A percentile compares a stretch with the other conserved stretches of the same genome.
These are phyloP conservation scores for Moesziomyces parantarcticus DNA, from an alignment of 1,284 basidiomycete genomes.

Conservation along the genomic window DNA sequence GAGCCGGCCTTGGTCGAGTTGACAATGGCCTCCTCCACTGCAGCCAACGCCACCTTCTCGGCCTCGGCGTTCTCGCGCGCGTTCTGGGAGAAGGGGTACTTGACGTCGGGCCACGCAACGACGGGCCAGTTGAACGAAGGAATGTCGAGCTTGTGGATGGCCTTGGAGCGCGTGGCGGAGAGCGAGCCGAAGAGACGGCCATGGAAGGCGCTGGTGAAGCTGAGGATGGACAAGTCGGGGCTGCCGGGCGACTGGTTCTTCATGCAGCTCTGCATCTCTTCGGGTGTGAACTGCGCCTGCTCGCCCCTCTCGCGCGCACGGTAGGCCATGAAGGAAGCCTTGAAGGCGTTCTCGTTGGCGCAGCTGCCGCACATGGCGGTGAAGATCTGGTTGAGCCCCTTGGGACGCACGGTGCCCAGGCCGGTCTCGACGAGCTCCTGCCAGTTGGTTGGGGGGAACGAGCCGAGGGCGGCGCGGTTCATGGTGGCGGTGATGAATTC, in stretches of 20 bases:
- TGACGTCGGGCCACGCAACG: slow-evolving; percentile 71
- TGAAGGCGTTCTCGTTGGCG: slow-evolving; percentile 71
- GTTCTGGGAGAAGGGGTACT: slow-evolving; percentile 71
- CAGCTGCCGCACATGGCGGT: slow-evolving; percentile 68
- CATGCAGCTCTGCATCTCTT: slow-evolving; percentile 70
- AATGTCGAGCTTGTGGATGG: slow-evolving; percentile 73
- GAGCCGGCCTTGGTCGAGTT: slow-evolving; percentile 64
- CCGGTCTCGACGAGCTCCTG: slow-evolving; percentile 70
- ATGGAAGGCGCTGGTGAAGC: slow-evolving; percentile 70
- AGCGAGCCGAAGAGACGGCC: slow-evolving; percentile 68
- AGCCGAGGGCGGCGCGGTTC: slow-evolving; percentile 72
- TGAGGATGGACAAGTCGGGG: slow-evolving; percentile 71
- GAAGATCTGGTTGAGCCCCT: slow-evolving; percentile 70
- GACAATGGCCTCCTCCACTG: slow-evolving; percentile 69
- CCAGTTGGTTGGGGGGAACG: slow-evolving; percentile 72
- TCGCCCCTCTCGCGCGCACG: slow-evolving; percentile 68
- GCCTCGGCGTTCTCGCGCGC: slow-evolving; percentile 69
- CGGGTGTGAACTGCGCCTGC: slow-evolving; percentile 32
- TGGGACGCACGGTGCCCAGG: slow-evolving; percentile 71
- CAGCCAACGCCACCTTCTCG: slow-evolving; percentile 66
- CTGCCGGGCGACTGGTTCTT: slow-evolving; percentile 71
- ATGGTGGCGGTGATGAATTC: slow-evolving; percentile 69
- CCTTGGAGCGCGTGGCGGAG: slow-evolving; percentile 70
- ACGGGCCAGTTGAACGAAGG: slow-evolving; percentile 74
- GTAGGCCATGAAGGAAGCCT: slow-evolving; percentile 72